Conservation (phyloP, 371 early-diverging fungal species). For the Saksenaea vasiformis region DNA sequence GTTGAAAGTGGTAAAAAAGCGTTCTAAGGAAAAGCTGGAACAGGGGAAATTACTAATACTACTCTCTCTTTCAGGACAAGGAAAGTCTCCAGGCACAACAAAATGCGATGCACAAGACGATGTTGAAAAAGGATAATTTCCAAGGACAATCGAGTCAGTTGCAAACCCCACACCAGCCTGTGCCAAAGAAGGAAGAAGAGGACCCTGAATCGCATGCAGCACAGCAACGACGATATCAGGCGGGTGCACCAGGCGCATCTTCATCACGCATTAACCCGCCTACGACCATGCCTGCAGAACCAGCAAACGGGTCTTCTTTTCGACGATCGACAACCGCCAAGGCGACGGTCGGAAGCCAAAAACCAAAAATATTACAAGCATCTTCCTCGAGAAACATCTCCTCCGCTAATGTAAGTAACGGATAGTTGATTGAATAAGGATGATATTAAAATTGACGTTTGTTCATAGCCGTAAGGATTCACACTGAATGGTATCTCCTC, state of each 20-base stretch:
- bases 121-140: background rate
- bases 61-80: slow-evolving; percentile 11
- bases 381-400: slow-evolving; percentile 21
- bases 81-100: slow-evolving; percentile 15
- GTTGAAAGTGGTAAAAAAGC: slow-evolving; percentile 30
- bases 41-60: background rate
- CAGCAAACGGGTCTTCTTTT: slow-evolving; percentile 18
- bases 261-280: slow-evolving; percentile 21
- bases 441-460: background rate
- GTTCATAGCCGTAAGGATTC: background rate
- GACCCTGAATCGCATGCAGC: slow-evolving; percentile 8
- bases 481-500: background rate
- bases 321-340: slow-evolving; percentile 21
- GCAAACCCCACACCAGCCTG: background rate
- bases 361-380: slow-evolving; percentile 17
- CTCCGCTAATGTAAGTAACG: slow-evolving; percentile 20
- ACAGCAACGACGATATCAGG: slow-evolving; percentile 3
- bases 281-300: slow-evolving; percentile 10
- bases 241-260: slow-evolving; percentile 10
- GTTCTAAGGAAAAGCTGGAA: background rate
- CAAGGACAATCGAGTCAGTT: slow-evolving; percentile 10
- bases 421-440: no score
- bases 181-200: slow-evolving; percentile 3
- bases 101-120: background rate
- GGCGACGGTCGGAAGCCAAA: slow-evolving; percentile 3